Percentiles rank a stretch among this genome's conserved stretches.
These are phyloP conservation scores for Coemansia sp. DNA, from an alignment of 192 early-diverging fungal species.

Conservation along the genomic window DNA sequence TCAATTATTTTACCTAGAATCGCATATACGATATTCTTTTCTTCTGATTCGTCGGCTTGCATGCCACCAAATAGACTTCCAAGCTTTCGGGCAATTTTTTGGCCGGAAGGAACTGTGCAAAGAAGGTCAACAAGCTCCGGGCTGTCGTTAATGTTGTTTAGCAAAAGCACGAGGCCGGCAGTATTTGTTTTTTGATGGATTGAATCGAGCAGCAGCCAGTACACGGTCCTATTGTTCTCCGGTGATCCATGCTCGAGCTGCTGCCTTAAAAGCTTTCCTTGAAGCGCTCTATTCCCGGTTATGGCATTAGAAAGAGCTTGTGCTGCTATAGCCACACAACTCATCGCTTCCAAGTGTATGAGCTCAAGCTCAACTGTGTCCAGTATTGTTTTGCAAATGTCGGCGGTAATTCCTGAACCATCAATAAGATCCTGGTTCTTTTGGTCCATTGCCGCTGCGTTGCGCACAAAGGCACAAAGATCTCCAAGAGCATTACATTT, in stretches of 20 bases:
- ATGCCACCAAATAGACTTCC: constrained; percentile 38
- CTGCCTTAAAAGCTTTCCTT: constrained; percentile 13
- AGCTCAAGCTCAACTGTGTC: constrained; percentile 17
- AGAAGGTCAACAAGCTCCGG: constrained; percentile 1
- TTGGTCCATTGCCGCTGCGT: constrained; percentile 34
- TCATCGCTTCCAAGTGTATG: constrained; percentile 16
- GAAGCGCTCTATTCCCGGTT: constrained; percentile 24
- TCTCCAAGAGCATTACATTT: constrained; percentile 16
- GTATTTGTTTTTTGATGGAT: constrained; percentile 20
- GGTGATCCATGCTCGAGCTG: constrained; percentile 8
- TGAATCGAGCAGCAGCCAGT: constrained; percentile 23
- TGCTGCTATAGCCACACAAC: constrained; percentile 18
- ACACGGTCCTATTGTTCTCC: constrained; percentile 10
- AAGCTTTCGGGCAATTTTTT: constrained; percentile 17
- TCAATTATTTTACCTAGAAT: constrained; percentile 25
- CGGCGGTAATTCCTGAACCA: constrained; percentile 2
- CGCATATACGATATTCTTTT: constrained; percentile 30
- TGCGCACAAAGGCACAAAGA: constrained; percentile 42
- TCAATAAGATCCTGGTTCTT: constrained; percentile 25
- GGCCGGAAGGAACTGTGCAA: constrained; percentile 23
- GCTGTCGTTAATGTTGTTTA: constrained; percentile 34
- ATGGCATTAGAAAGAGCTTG: constrained; percentile 41
- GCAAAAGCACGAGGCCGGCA: constrained; percentile 35
- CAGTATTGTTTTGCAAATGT: constrained; percentile 10
- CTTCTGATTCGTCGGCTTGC: constrained; percentile 31